Evolutionary conservation across 2,329 filamentous ascomycete species (phyloP), one percentile per base, ranked within the genome.

Genomic region (Penicillium decumbens): DNA sequence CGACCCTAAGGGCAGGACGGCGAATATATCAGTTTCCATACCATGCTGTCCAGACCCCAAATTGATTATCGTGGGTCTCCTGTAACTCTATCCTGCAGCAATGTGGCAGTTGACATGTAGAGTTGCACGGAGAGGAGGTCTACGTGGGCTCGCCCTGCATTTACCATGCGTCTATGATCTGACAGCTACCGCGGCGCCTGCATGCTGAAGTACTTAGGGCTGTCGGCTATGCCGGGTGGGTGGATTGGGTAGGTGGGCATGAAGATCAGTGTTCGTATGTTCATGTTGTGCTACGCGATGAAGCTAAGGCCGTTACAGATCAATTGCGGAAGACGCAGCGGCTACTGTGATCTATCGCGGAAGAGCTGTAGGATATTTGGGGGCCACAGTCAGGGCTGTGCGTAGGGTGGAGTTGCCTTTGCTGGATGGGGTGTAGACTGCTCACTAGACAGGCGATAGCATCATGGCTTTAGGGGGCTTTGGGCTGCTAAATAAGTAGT

Each of bases 71-170:
- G 10, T 37, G 33, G 15, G 8, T 37, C 18, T n/a, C 3, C 8
- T 18, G 43, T 50, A 52, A 53, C 45, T 50, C 45, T 45, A 39
- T 44, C 18, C 20, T 47, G 45, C 50, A 51, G 45, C 15, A 27
- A 33, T 45, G 47, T 53, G 47, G 43, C 40, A 45, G 47, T 37
- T 25, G 32, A 50, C 29, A 50, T 39, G 47, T 51, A 35, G 24
- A 44, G 41, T 47, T 38, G 37, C 46, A 53, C 33, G 29, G 41
- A 42, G 48, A 24, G n/a, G 50, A 27, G 30, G 47, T 24, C 46
- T 51, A 41, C 47, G 33, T 49, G 50, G 32, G 15, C 9, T 37
- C 12, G 41, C 28, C 41, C 46, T 57, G 54, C 33, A 4, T 20
- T 20, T 37, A 37, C 8, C 44, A 48, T 51, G 49, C 49, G 41